Percentiles rank a stretch among this genome's conserved stretches.
Evolutionary conservation across 192 early-diverging fungal species (phyloP).

Genomic region (Mortierella hygrophila): DNA sequence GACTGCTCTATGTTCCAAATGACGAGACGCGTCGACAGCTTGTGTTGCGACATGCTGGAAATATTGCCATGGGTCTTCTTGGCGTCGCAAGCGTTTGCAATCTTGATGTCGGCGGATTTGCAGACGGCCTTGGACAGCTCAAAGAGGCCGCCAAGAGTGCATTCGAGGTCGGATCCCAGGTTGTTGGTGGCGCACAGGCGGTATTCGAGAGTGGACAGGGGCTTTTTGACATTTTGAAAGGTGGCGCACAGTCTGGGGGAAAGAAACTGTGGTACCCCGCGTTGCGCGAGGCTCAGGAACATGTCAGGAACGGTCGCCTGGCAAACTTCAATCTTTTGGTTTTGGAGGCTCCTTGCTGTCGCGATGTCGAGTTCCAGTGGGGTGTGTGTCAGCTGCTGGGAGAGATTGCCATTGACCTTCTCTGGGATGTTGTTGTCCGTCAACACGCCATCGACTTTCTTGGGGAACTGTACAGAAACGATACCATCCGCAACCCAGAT

Average conservation of each 20-base stretch:
- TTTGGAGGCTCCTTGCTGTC: not conserved
- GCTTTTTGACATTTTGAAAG: not conserved
- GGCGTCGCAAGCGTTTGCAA: too few relatives aligned
- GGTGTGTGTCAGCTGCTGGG: not conserved
- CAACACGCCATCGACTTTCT: not conserved
- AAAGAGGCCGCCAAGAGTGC: too few relatives aligned
- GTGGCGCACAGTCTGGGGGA: not conserved
- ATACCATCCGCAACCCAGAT: too few relatives aligned
- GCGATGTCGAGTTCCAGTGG: not conserved
- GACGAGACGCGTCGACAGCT: slow-evolving; percentile 2
- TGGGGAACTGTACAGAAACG: not conserved
- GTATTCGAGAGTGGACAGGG: not conserved
- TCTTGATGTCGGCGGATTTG: too few relatives aligned
- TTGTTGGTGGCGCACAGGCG: too few relatives aligned
- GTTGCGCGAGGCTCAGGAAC: not conserved
- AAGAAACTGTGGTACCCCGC: not conserved
- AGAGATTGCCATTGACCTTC: not conserved
- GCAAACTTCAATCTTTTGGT: not conserved
- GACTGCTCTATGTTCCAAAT: not conserved
- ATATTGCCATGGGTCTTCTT: too few relatives aligned
- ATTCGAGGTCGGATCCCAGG: too few relatives aligned
- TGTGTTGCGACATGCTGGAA: not conserved
- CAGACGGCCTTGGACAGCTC: too few relatives aligned
- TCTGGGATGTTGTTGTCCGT: not conserved
- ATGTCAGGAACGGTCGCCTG: not conserved